Percentiles rank a stretch among this genome's conserved stretches.
phyloP scores from a whole-genome alignment of 352 stramenopile genomes.

The Saprolegnia diclina region DNA sequence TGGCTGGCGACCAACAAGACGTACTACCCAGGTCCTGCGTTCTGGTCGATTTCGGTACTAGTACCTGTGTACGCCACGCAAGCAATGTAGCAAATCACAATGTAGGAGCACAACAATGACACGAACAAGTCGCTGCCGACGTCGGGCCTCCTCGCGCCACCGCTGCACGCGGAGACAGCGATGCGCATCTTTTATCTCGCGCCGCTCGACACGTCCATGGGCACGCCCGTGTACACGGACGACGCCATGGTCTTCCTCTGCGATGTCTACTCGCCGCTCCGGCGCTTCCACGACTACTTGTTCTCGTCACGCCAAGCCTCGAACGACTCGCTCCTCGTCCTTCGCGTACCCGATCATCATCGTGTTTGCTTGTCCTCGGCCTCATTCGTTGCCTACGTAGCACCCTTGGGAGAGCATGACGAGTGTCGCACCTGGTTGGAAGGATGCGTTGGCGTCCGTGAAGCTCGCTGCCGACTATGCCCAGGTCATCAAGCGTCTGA shows the following conservation, averaged over 20 bases:
- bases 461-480: conserved; percentile 49
- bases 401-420: conserved; percentile 86
- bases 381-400: conserved; percentile 30
- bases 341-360: conserved; percentile 8
- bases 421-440: conserved; percentile 61
- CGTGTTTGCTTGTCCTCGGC: neutral
- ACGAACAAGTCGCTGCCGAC: conserved; percentile 30
- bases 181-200: conserved; percentile 80
- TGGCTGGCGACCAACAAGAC: conserved; percentile 68
- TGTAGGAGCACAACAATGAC: neutral
- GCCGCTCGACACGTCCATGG: conserved; percentile 65
- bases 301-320: neutral
- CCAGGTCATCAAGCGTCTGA: conserved; percentile 31
- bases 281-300: conserved; percentile 50
- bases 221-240: conserved; percentile 46
- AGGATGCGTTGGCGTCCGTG: conserved; percentile 36
- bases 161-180: conserved; percentile 66
- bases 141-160: conserved; percentile 61
- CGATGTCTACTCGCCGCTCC: conserved; percentile 51
- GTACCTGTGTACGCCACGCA: neutral
- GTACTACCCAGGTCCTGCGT: conserved; percentile 72
- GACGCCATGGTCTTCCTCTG: conserved; percentile 70
- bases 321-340: conserved; percentile 18
- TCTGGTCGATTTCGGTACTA: conserved; percentile 36
- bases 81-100: neutral